Evolutionary conservation across 179 eudicot species (phyloP).

Genomic region (Pouteria campechiana): DNA sequence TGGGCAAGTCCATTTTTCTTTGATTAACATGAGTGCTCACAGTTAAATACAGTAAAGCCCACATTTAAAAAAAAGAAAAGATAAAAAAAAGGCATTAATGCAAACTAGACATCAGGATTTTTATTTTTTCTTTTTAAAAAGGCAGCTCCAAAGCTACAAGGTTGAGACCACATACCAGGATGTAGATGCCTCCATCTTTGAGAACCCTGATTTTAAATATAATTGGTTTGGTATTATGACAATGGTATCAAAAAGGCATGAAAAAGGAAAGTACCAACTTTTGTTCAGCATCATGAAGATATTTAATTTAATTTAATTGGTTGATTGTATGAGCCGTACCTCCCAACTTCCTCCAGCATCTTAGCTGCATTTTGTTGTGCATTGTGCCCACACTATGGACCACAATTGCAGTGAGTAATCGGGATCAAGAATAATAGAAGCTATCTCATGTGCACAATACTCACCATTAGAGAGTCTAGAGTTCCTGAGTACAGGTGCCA

Average conservation of each 20-base stretch:
- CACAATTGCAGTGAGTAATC: conserved; percentile 6
- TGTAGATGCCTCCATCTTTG: conserved; percentile 76
- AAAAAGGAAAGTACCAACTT: too few relatives aligned
- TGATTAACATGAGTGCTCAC: too few relatives aligned
- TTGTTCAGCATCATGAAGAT: too few relatives aligned
- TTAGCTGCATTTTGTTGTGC: conserved; percentile 51
- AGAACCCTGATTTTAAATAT: conserved; percentile 99
- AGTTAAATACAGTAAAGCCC: too few relatives aligned
- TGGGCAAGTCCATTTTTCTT: too few relatives aligned
- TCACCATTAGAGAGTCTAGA: conserved; percentile 86
- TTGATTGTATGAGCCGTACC: too few relatives aligned
- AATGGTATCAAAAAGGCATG: conserved; percentile 27
- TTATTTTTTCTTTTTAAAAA: too few relatives aligned
- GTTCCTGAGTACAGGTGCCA: conserved; percentile 40
- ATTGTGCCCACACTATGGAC: conserved; percentile 58
- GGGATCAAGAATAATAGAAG: conserved; percentile 2
- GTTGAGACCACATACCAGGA: conserved; percentile 47
- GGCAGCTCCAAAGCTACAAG: too few relatives aligned
- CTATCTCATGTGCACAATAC: conserved; percentile 13
- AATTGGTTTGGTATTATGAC: too few relatives aligned
- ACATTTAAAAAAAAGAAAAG: not conserved
- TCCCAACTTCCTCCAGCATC: conserved; percentile 77
- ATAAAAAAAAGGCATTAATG: too few relatives aligned
- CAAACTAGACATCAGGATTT: too few relatives aligned
- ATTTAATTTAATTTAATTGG: too few relatives aligned